Conservation (phyloP, 106 monocot genomes). For the Vanilla planifolia region DNA sequence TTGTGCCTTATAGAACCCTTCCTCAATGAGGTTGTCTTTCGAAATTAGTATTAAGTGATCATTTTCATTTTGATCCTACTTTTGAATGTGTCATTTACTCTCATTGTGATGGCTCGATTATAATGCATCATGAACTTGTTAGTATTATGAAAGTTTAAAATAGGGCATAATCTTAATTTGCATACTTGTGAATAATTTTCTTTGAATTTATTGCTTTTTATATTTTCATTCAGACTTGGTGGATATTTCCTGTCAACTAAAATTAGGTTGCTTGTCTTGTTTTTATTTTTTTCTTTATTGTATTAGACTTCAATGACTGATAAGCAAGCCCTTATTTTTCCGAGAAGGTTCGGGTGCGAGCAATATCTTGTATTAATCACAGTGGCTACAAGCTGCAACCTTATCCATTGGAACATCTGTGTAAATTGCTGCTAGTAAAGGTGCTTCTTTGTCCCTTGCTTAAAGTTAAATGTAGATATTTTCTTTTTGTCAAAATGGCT, state of each 20-base stretch:
- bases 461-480: neutral
- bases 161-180: no score
- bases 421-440: slow-evolving; percentile 63
- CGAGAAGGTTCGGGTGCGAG: slow-evolving; percentile 57
- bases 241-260: neutral
- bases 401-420: slow-evolving; percentile 59
- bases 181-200: no score
- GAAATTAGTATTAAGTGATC: neutral
- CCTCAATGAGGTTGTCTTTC: slow-evolving; percentile 69
- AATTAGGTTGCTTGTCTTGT: no score
- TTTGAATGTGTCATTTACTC: no score
- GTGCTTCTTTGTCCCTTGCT: slow-evolving; percentile 14
- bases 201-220: no score
- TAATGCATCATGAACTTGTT: no score
- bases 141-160: no score
- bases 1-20: slow-evolving; percentile 72
- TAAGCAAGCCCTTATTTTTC: neutral
- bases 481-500: neutral
- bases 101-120: neutral
- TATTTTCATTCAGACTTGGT: neutral
- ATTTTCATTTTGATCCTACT: no score
- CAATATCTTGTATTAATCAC: slow-evolving; percentile 60
- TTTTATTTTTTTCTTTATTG: neutral
- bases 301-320: neutral
- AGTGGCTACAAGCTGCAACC: slow-evolving; percentile 84